Conservation (phyloP, 148 eudicot species). For the Rhododendron kiyosumense region DNA sequence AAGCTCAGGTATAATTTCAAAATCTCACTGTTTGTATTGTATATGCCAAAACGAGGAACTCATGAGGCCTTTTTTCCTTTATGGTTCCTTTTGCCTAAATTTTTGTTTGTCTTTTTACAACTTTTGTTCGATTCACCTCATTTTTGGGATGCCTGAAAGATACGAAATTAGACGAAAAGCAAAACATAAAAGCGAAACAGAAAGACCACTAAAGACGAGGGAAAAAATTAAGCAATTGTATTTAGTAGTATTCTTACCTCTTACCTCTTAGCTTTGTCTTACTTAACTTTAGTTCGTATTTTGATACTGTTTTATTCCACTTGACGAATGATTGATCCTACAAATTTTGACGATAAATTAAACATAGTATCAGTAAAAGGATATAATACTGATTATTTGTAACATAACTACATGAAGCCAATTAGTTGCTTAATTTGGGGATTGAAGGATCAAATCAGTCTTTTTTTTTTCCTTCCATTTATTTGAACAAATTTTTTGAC, state of each 20-base stretch:
- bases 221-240: too few relatives aligned
- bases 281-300: background rate
- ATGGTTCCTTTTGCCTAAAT: background rate
- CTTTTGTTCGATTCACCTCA: background rate
- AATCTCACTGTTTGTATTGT: conserved; percentile 2
- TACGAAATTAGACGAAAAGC: background rate
- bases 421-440: background rate
- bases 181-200: too few relatives aligned
- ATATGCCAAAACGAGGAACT: conserved; percentile 10
- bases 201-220: too few relatives aligned
- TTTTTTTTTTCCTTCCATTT: background rate
- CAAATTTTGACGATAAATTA: too few relatives aligned
- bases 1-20: conserved; percentile 47
- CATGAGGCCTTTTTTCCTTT: background rate
- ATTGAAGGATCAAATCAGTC: background rate
- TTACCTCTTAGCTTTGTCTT: too few relatives aligned
- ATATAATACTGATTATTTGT: background rate
- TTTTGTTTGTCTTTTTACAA: background rate
- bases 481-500: background rate
- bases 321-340: too few relatives aligned
- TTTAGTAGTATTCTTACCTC: too few relatives aligned
- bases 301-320: background rate
- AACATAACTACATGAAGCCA: too few relatives aligned
- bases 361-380: background rate
- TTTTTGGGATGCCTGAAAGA: background rate